phyloP scores from a whole-genome alignment of 805 yeast species.

The Lachancea cidri region DNA sequence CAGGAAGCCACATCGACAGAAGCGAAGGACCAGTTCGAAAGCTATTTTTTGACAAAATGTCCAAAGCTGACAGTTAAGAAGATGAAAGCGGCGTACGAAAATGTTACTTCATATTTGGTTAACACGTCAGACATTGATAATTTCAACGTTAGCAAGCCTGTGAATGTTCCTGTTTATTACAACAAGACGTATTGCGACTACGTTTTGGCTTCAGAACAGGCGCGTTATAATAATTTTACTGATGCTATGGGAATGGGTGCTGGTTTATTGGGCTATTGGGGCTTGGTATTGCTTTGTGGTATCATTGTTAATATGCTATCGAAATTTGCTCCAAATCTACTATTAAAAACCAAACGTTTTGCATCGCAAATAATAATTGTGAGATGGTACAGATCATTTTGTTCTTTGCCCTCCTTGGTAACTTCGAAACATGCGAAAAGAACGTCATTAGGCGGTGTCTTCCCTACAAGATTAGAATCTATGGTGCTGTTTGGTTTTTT shows the following conservation, averaged over 20 bases:
- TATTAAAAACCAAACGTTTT: conserved; percentile 18
- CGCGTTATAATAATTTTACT: conserved; percentile 18
- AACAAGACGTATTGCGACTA: background rate
- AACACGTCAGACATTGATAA: conserved; percentile 26
- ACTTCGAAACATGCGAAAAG: background rate
- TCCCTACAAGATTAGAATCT: conserved; percentile 8
- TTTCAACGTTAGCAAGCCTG: conserved; percentile 31
- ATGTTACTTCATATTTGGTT: conserved; percentile 25
- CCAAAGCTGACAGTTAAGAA: conserved; percentile 26
- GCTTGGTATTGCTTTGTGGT: conserved; percentile 36
- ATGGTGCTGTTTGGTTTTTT: conserved; percentile 8
- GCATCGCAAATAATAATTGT: background rate
- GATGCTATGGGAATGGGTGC: conserved; percentile 42
- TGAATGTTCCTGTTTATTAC: conserved; percentile 12
- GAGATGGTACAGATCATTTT: conserved; percentile 1
- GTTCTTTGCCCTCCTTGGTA: conserved; percentile 1
- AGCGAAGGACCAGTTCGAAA: conserved; percentile 11
- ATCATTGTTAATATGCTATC: conserved; percentile 35
- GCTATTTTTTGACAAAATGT: conserved; percentile 24
- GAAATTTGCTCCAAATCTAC: conserved; percentile 22
- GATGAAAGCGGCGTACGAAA: conserved; percentile 14
- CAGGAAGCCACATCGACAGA: conserved; percentile 5
- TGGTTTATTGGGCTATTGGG: conserved; percentile 45
- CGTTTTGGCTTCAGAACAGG: background rate
- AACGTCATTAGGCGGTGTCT: background rate